phyloP scores from a whole-genome alignment of 768 basidiomycete species.

The Rhodosporidiobolus odoratus region DNA sequence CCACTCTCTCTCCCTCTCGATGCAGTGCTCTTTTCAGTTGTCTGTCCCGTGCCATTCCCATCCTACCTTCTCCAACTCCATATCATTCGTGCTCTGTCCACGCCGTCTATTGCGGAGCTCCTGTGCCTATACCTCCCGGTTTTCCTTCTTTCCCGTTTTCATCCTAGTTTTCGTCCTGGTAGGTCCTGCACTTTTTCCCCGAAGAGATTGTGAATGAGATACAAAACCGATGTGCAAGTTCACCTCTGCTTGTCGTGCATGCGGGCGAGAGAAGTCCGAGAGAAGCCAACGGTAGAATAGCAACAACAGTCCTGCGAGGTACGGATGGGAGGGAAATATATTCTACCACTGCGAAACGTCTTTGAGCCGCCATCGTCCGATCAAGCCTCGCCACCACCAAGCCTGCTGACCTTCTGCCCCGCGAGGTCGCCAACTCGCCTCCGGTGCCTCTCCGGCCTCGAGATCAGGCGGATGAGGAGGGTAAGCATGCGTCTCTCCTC shows the following conservation, averaged over 20 bases:
- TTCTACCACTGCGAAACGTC: conserved; percentile 9
- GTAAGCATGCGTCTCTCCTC: background rate
- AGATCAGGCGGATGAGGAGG: background rate
- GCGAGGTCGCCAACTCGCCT: background rate
- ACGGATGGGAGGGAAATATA: background rate
- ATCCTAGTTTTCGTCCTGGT: too few relatives aligned
- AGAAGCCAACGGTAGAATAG: background rate
- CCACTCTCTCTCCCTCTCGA: background rate
- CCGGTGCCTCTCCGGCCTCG: conserved; percentile 6
- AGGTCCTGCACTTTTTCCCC: background rate
- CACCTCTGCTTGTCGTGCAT: background rate
- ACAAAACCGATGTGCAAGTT: background rate
- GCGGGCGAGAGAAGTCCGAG: background rate
- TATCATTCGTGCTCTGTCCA: background rate
- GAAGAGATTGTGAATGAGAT: background rate
- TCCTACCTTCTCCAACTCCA: too few relatives aligned
- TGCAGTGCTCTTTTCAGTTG: background rate
- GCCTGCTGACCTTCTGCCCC: background rate
- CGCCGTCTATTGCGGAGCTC: background rate
- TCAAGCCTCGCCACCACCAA: conserved; percentile 4
- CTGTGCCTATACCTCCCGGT: background rate
- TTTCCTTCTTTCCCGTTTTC: background rate
- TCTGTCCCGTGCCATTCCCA: background rate
- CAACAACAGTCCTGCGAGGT: background rate
- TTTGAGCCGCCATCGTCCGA: background rate